Conservation (phyloP, 768 basidiomycete genomes). For the Agrocybe pediades region DNA sequence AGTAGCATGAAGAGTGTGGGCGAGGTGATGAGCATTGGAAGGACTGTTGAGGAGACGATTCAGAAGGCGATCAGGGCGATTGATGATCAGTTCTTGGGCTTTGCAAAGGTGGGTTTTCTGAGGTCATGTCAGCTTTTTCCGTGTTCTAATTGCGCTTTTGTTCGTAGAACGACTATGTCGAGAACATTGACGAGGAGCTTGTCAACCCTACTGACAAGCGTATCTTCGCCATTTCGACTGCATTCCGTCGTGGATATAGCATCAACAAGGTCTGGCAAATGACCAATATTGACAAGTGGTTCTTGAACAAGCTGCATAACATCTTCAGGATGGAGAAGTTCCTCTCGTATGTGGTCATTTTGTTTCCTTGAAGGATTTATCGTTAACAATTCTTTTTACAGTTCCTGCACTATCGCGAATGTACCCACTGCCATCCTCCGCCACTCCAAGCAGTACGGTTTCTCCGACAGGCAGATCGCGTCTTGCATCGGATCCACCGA, state of each 20-base stretch:
- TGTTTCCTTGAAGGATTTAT: background rate
- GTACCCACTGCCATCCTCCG: conserved; percentile 66
- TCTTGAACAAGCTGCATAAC: conserved; percentile 85
- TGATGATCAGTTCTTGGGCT: conserved; percentile 93
- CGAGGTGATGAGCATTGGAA: conserved; percentile 98
- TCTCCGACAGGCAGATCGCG: conserved; percentile 92
- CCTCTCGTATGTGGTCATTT: conserved; percentile 63
- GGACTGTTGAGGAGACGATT: conserved; percentile 98
- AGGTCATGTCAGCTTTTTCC: conserved; percentile 1
- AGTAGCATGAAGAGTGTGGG: conserved; percentile 99
- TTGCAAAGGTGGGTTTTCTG: conserved; percentile 64
- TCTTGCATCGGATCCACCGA: conserved; percentile 85
- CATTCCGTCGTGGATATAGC: conserved; percentile 89
- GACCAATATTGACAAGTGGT: conserved; percentile 99
- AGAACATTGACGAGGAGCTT: conserved; percentile 91
- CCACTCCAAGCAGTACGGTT: conserved; percentile 91
- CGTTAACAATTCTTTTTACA: conserved; percentile 26
- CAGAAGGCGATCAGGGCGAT: conserved; percentile 98
- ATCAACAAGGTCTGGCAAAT: conserved; percentile 97
- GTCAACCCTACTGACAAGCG: conserved; percentile 96
- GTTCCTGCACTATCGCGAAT: conserved; percentile 63
- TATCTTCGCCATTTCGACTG: conserved; percentile 93
- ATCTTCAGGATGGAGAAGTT: conserved; percentile 80
- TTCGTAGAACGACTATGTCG: conserved; percentile 80
- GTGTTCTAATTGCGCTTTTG: too few species aligned